Evolutionary conservation across 2,329 filamentous ascomycete genomes (phyloP), one percentile per base, ranked within the genome.

Genomic region (Polychaeton citri): DNA sequence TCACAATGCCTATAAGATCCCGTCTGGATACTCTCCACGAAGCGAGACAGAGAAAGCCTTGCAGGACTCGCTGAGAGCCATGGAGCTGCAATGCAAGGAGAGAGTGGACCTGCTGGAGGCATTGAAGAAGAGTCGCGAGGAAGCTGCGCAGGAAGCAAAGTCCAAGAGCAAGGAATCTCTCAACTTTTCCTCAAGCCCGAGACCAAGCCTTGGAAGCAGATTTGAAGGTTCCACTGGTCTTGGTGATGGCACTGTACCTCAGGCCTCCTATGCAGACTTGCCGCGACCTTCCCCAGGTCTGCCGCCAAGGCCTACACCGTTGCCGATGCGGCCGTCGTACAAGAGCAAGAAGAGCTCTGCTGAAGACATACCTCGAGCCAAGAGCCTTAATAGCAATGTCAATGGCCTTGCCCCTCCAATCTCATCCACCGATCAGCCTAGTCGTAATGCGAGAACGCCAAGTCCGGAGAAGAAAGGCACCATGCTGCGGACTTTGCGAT

Each of bases 41-140:
- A 79, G 76, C 34, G 84, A 92, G 59, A 92, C 84, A 2, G 88
- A 96, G 54, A 80, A 74, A 50, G 79, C 84, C 2, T 62, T 96
- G 38, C 72, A 82, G 37, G 81, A 90, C 38, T 92, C 86, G 33
- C 62, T 96, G 41, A 74, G 76, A 39, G 72, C 86, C 50, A 72
- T 96, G 52, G 86, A 96, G 55, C 57, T 87, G 43, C 88, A 95
- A 60, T 95, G 87, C 60, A 88, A 90, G 58, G 88, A 96, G 60
- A 74, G 87, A 33, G 84, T 95, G 34, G 85, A 94, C 54, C 66
- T 96, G 21, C 69, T 96, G 5, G 81, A 90, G 53, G 81, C 87
- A 5, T 64, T 96, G 38, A 74, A 78, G 41, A 66, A 81, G 44
- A 80, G 74, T 48, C 64, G 73, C 20, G 62, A 69, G 42, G 73